Percentiles rank a stretch among this genome's conserved stretches.
Conservation (phyloP, 2,329 filamentous ascomycete species). For the Penicillium sumatraense region DNA sequence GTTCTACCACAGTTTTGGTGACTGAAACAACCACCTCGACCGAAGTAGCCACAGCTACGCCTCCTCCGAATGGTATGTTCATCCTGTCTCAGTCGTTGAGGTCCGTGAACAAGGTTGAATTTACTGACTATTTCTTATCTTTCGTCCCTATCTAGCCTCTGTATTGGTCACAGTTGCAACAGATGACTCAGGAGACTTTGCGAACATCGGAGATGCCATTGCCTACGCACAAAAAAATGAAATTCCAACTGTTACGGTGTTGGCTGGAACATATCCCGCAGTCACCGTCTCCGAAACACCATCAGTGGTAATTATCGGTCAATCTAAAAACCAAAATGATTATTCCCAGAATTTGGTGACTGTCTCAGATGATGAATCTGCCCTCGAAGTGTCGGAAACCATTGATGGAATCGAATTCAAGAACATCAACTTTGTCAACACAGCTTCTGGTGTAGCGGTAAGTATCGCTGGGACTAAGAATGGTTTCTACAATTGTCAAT, state of each 20-base stretch:
- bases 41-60: background rate
- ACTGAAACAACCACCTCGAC: conserved; percentile 1
- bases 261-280: conserved; percentile 52
- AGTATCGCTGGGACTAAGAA: conserved; percentile 43
- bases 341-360: conserved; percentile 46
- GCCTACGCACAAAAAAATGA: conserved; percentile 48
- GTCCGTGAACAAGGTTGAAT: background rate
- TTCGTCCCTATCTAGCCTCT: background rate
- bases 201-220: conserved; percentile 51
- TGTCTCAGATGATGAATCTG: conserved; percentile 31
- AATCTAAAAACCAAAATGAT: conserved; percentile 32
- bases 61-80: background rate
- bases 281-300: conserved; percentile 47
- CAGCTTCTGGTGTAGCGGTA: conserved; percentile 22
- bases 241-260: conserved; percentile 50
- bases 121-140: too few relatives aligned
- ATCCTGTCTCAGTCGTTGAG: background rate
- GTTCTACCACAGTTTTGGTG: background rate
- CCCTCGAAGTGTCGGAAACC: conserved; percentile 37
- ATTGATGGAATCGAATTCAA: conserved; percentile 40
- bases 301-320: conserved; percentile 49
- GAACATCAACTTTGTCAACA: conserved; percentile 45
- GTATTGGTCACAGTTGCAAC: conserved; percentile 48
- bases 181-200: conserved; percentile 52
- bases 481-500: conserved; percentile 51